A percentile compares a stretch with the other conserved stretches of the same genome.
These are phyloP conservation scores for Pterocarpus macrocarpus DNA, from an alignment of 306 rosid genomes.

Conservation along the genomic window DNA sequence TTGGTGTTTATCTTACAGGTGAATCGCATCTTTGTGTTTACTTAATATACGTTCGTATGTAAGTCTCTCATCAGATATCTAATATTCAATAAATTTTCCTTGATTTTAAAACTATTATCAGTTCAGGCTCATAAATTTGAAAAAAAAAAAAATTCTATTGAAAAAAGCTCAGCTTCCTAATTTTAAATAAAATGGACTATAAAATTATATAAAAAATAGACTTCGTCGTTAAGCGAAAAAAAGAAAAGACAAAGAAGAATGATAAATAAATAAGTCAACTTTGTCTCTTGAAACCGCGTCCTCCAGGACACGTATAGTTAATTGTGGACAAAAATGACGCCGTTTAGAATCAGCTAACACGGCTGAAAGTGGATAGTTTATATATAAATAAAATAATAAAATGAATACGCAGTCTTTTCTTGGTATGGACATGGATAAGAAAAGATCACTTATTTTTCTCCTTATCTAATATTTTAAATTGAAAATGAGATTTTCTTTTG, in stretches of 20 bases:
- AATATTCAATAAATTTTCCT: too few species aligned
- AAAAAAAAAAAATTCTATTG: background rate
- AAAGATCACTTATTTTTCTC: background rate
- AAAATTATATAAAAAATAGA: background rate
- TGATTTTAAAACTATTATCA: background rate
- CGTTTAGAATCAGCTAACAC: slow-evolving; percentile 39
- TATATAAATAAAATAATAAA: background rate
- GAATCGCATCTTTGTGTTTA: background rate
- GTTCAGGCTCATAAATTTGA: background rate
- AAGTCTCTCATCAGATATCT: too few species aligned
- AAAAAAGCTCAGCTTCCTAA: background rate
- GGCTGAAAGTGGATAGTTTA: background rate
- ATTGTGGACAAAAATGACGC: slow-evolving; percentile 33
- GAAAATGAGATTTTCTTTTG: slow-evolving; percentile 10
- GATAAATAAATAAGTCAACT: slow-evolving; percentile 7
- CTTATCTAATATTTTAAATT: background rate
- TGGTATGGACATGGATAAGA: background rate
- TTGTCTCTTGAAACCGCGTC: slow-evolving; percentile 21
- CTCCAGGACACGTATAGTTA: background rate
- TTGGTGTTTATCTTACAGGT: background rate
- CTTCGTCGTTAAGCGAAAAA: background rate
- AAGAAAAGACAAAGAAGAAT: background rate
- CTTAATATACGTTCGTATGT: background rate
- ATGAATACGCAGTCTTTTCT: background rate
- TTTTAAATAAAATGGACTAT: background rate